Percentiles rank a stretch among this genome's conserved stretches.
phyloP scores from a whole-genome alignment of 352 stramenopile genomes.

The Blastocystis hominis region DNA sequence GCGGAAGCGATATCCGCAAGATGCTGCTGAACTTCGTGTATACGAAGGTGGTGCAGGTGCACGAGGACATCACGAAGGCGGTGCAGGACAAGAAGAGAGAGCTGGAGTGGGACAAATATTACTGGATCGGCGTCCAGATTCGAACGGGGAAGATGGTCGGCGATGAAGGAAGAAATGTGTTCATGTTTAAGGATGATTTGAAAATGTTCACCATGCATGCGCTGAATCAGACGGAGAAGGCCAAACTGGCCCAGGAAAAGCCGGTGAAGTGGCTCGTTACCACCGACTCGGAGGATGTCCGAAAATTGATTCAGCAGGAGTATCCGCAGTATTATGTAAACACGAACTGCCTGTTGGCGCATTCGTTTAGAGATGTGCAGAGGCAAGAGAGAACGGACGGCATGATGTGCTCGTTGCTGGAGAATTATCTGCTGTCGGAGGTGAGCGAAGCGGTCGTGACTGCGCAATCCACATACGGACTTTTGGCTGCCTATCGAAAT shows the following conservation, averaged over 20 bases:
- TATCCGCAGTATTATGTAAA: neutral
- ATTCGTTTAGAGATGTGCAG: slow-evolving; percentile 14
- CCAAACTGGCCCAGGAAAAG: neutral
- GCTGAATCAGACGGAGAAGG: slow-evolving; percentile 21
- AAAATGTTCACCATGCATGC: neutral
- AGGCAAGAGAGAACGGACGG: neutral
- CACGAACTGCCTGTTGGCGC: neutral
- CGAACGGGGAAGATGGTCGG: slow-evolving; percentile 14
- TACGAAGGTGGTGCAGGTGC: neutral
- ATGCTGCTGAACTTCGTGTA: slow-evolving; percentile 40
- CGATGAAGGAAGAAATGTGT: slow-evolving; percentile 22
- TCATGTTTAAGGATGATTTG: slow-evolving; percentile 18
- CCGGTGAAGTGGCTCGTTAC: slow-evolving; percentile 26
- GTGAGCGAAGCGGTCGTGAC: slow-evolving; percentile 3
- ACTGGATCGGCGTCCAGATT: slow-evolving; percentile 47
- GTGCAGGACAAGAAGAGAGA: neutral
- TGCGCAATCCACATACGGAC: neutral
- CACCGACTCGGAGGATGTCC: neutral
- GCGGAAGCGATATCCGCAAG: slow-evolving; percentile 24
- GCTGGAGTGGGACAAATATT: slow-evolving; percentile 24
- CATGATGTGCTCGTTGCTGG: slow-evolving; percentile 30
- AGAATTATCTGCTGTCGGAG: slow-evolving; percentile 24
- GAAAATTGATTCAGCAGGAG: neutral
- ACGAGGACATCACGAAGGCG: neutral
- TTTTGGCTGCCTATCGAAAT: slow-evolving; percentile 8